Evolutionary conservation across 1,284 basidiomycete species (phyloP).

Genomic region (Boletus chippewaensis): DNA sequence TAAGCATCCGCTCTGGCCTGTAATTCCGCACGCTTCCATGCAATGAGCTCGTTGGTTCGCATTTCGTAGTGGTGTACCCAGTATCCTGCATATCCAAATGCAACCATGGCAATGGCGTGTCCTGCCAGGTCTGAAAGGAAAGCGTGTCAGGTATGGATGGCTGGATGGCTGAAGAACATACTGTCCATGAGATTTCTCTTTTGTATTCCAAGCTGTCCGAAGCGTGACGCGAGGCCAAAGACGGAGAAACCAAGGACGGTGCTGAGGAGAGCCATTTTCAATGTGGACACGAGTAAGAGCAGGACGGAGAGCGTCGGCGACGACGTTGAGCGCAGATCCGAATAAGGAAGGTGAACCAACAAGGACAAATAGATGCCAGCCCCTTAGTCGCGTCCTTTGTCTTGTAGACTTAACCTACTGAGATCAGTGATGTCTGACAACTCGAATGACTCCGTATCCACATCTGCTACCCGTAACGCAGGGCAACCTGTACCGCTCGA

Average conservation of each 20-base stretch:
- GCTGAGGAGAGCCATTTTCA: conserved; percentile 59
- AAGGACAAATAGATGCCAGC: conserved; percentile 22
- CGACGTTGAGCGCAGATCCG: background rate
- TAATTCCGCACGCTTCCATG: conserved; percentile 56
- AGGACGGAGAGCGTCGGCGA: conserved; percentile 14
- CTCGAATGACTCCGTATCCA: background rate
- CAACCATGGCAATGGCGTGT: conserved; percentile 58
- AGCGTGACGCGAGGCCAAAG: conserved; percentile 70
- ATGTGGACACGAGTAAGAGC: background rate
- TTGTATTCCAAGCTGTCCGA: conserved; percentile 80
- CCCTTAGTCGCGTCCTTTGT: background rate
- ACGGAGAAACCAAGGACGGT: conserved; percentile 73
- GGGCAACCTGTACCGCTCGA: conserved; percentile 16
- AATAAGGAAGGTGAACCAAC: conserved; percentile 16
- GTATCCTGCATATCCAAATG: conserved; percentile 63
- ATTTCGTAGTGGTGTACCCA: conserved; percentile 62
- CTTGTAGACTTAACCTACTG: background rate
- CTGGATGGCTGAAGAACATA: conserved; percentile 36
- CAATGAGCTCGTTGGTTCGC: conserved; percentile 50
- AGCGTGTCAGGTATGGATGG: background rate
- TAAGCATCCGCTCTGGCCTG: conserved; percentile 32
- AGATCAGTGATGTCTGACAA: conserved; percentile 15
- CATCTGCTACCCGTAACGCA: background rate
- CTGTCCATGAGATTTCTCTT: conserved; percentile 60
- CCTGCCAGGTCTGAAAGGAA: conserved; percentile 49